Percentiles rank a stretch among this genome's conserved stretches.
phyloP scores from a whole-genome alignment of 2,329 filamentous ascomycete genomes.

The Cladosporium sp. region DNA sequence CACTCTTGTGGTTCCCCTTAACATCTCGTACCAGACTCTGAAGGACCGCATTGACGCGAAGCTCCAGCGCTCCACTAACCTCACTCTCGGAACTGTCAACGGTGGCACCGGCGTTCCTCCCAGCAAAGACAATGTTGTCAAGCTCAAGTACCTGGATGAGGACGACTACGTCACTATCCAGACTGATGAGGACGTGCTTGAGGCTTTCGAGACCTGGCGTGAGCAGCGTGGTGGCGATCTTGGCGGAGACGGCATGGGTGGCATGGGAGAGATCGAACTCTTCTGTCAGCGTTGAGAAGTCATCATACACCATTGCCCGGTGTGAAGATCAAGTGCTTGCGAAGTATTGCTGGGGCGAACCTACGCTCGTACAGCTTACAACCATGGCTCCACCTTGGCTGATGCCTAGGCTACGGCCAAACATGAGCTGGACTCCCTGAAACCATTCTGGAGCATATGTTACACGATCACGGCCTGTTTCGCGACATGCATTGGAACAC shows the following conservation, averaged over 20 bases:
- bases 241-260: conserved; percentile 44
- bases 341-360: neutral
- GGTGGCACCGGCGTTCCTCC: conserved; percentile 34
- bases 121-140: conserved; percentile 62
- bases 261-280: conserved; percentile 85
- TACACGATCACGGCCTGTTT: neutral
- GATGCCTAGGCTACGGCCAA: neutral
- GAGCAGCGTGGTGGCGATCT: conserved; percentile 60
- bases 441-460: neutral
- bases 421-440: neutral
- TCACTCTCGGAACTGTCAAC: conserved; percentile 60
- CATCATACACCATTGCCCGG: neutral
- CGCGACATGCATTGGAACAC: neutral
- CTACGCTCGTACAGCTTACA: neutral
- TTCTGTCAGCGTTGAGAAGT: conserved; percentile 64
- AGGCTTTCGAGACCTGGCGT: conserved; percentile 92
- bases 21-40: conserved; percentile 89
- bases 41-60: conserved; percentile 97
- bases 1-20: conserved; percentile 92
- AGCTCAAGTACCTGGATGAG: conserved; percentile 21
- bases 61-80: conserved; percentile 79
- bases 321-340: neutral
- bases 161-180: conserved; percentile 20
- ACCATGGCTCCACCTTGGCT: neutral
- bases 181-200: conserved; percentile 93